Base-by-base conservation (phyloP, 176 grass and related monocot genomes). In the Zea luxurians region DNA sequence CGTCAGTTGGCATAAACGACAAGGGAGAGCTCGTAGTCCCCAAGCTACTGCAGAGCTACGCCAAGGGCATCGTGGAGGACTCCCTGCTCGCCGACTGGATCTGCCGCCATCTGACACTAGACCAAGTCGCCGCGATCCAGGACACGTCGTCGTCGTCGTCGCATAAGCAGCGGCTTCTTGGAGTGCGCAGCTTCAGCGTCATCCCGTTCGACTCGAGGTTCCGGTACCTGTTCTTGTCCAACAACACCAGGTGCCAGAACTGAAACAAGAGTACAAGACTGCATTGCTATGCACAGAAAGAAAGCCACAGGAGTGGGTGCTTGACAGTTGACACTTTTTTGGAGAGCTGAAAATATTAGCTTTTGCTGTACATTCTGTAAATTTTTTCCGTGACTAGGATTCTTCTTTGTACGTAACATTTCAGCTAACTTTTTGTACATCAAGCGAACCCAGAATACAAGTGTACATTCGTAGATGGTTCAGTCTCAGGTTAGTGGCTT, bases 21-120 rank as follows among this genome's bases (percentile, higher is more conserved):
- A 86, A 87, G 47, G 92, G 96, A 36, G 90, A 99, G 73, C 83
- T 99, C 11, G 49, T 90, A 48, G 90, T 95, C 2, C 92, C 96
- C 10, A 90, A 90, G 45, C 45, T 96, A 37, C 81, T 99, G 49
- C 86, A 99, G 58, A 85, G 83, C 73, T 99, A 92, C 79, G 79
- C 86, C 13, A 99, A 91, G 76, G 90, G 96, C 81, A 79, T 86
- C 15, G 90, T 99, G 11, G 92, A 99, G 78, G 96, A 96, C 81
- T 93, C 96, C 36, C 50, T 95, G 40, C 78, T 99, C 2, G 90
- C 91, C 0, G 92, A 95, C 48, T 99, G 96, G 92, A 87, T 99
- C 62, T 99, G 89, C 78, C 96, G 76, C 15, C 87, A 93, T 76
- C 90, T 99, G 21, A 91, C 88, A 5, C 79, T 76, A 1, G 88